Conservation (phyloP, 495 filamentous ascomycete species). For the Massariosphaeria phaeospora region DNA sequence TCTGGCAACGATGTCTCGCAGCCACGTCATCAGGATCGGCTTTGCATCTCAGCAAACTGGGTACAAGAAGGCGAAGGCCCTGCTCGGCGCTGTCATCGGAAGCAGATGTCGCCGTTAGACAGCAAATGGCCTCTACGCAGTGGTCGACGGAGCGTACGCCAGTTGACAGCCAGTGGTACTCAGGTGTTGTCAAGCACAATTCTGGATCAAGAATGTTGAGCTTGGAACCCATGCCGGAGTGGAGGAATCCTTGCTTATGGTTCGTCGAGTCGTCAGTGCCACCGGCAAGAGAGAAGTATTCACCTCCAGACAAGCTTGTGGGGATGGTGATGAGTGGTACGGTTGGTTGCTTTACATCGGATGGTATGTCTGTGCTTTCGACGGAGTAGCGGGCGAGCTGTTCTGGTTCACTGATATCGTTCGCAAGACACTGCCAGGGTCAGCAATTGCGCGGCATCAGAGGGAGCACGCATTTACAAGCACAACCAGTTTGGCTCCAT, state of each 20-base stretch:
- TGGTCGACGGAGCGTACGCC: slow-evolving; percentile 62
- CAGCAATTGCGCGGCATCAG: background rate
- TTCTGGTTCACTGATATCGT: slow-evolving; percentile 11
- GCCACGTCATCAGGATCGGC: slow-evolving; percentile 44
- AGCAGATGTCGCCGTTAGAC: slow-evolving; percentile 38
- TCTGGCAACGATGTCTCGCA: slow-evolving; percentile 49
- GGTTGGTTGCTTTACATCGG: slow-evolving; percentile 39
- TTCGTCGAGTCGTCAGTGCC: slow-evolving; percentile 51
- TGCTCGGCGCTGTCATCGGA: slow-evolving; percentile 44
- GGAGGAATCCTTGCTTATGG: slow-evolving; percentile 51
- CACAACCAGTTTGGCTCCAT: slow-evolving; percentile 56
- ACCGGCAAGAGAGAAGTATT: slow-evolving; percentile 55
- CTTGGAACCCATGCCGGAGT: slow-evolving; percentile 46
- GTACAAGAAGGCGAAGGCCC: slow-evolving; percentile 50
- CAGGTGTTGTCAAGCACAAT: slow-evolving; percentile 52
- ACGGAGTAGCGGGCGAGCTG: slow-evolving; percentile 13
- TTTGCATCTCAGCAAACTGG: slow-evolving; percentile 50
- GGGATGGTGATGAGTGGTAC: slow-evolving; percentile 59
- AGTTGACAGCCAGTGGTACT: slow-evolving; percentile 56
- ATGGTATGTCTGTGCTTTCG: slow-evolving; percentile 2
- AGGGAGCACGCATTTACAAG: slow-evolving; percentile 40
- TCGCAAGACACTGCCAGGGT: slow-evolving; percentile 8
- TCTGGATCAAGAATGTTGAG: slow-evolving; percentile 58
- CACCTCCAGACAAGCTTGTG: slow-evolving; percentile 58
- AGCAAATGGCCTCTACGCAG: slow-evolving; percentile 57